Evolutionary conservation across 805 yeast genomes (phyloP).

Genomic region (Blastobotrys chiropterorum): DNA sequence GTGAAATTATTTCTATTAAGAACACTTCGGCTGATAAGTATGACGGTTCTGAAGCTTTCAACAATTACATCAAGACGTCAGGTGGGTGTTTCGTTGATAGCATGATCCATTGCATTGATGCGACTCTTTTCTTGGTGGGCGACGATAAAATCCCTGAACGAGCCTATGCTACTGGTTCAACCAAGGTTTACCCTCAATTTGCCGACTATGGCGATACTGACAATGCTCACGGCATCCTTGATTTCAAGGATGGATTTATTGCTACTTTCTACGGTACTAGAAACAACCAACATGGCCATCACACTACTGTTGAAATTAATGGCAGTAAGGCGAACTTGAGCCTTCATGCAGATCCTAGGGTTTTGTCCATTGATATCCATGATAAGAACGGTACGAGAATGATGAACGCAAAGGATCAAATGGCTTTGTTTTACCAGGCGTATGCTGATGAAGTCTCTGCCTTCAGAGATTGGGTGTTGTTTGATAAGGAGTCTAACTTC

Average conservation of each 20-base stretch:
- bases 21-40: conserved; percentile 16
- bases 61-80: conserved; percentile 16
- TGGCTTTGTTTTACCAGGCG: conserved; percentile 13
- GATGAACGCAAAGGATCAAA: conserved; percentile 12
- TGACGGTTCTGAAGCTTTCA: conserved; percentile 8
- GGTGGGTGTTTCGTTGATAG: conserved; percentile 23
- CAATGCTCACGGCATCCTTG: conserved; percentile 17
- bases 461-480: conserved; percentile 17
- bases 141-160: conserved; percentile 12
- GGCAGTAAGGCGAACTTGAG: conserved; percentile 17
- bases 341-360: conserved; percentile 16
- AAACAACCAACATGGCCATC: conserved; percentile 19
- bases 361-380: conserved; percentile 9
- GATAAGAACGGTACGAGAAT: conserved; percentile 16
- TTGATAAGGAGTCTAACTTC: conserved; percentile 8
- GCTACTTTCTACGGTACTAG: conserved; percentile 16
- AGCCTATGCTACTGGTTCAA: conserved; percentile 20
- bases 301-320: conserved; percentile 15
- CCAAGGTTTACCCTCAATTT: conserved; percentile 18
- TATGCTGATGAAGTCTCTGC: conserved; percentile 13
- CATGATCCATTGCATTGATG: conserved; percentile 20
- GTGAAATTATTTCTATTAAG: conserved; percentile 11
- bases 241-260: conserved; percentile 9
- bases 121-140: conserved; percentile 17
- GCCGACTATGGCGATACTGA: conserved; percentile 21